phyloP scores from a whole-genome alignment of 1,284 basidiomycete species.

The Clitocybe nebularis region DNA sequence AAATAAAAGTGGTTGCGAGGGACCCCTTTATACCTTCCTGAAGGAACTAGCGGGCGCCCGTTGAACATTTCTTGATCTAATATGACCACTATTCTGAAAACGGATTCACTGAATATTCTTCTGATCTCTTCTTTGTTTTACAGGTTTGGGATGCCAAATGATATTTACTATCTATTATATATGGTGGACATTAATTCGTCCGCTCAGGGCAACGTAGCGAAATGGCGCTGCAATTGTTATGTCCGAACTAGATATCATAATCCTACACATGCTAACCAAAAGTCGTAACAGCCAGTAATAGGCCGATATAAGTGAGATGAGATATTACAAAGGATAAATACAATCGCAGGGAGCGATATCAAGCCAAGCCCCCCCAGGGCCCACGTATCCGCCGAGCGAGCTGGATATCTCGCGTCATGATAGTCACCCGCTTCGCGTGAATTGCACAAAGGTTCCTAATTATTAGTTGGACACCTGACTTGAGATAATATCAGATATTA shows the following conservation, averaged over 20 bases:
- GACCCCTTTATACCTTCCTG: conserved; percentile 39
- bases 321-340: conserved; percentile 18
- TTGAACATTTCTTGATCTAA: conserved; percentile 82
- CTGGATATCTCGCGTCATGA: conserved; percentile 97
- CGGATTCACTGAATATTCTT: conserved; percentile 1
- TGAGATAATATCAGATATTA: no score
- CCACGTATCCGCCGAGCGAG: conserved; percentile 94
- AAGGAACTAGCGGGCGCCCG: conserved; percentile 35
- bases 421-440: conserved; percentile 97
- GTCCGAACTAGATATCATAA: conserved; percentile 2
- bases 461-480: no score
- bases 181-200: neutral
- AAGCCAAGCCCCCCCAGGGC: conserved; percentile 61
- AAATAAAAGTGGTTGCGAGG: conserved; percentile 70
- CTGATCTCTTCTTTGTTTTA: neutral
- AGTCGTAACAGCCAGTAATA: conserved; percentile 13
- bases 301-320: conserved; percentile 13
- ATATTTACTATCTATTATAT: neutral
- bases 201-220: no score
- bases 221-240: conserved; percentile 1
- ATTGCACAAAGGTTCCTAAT: conserved; percentile 94
- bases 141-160: neutral
- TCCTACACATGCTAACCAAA: conserved; percentile 3
- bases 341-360: conserved; percentile 11
- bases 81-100: conserved; percentile 49